Percentiles rank a stretch among this genome's conserved stretches.
These are phyloP conservation scores for Chytriomyces sp. DNA, from an alignment of 192 early-diverging fungal genomes.

Conservation along the genomic window DNA sequence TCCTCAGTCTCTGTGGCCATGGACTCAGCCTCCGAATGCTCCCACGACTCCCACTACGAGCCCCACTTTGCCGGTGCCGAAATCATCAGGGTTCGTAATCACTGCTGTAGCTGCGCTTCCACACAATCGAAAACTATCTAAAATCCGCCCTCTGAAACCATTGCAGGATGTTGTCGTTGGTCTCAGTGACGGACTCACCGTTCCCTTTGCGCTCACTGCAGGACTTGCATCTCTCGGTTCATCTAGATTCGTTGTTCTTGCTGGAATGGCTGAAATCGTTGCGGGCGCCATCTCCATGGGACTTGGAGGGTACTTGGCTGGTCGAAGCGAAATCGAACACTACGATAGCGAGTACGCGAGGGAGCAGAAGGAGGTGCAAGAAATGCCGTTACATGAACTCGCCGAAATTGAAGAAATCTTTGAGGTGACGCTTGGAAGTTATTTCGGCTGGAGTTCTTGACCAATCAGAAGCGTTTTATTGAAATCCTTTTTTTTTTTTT, in stretches of 20 bases:
- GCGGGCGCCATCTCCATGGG: constrained; percentile 71
- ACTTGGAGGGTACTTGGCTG: constrained; percentile 67
- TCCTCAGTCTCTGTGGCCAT: too few relatives aligned
- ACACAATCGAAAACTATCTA: not conserved
- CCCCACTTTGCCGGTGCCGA: constrained; percentile 46
- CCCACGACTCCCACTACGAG: constrained; percentile 34
- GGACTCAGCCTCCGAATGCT: too few relatives aligned
- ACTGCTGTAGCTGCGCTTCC: not conserved
- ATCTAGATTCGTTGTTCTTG: constrained; percentile 60
- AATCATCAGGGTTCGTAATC: constrained; percentile 32
- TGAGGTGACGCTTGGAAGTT: not conserved
- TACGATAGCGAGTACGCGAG: constrained; percentile 62
- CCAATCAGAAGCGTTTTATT: too few relatives aligned
- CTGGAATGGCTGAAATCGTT: constrained; percentile 64
- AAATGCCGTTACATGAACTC: constrained; percentile 59
- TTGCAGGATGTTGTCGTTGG: constrained; percentile 43
- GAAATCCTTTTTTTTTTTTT: too few relatives aligned
- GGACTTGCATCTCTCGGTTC: constrained; percentile 60
- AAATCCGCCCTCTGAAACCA: not conserved
- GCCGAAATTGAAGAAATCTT: constrained; percentile 69
- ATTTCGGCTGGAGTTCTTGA: too few relatives aligned
- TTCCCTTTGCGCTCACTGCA: constrained; percentile 73
- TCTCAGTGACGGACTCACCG: constrained; percentile 53
- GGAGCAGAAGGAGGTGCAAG: constrained; percentile 59
- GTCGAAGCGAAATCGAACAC: constrained; percentile 65